A percentile compares a stretch with the other conserved stretches of the same genome.
These are phyloP conservation scores for Heritiera littoralis DNA, from an alignment of 345 rosid species.

Conservation along the genomic window DNA sequence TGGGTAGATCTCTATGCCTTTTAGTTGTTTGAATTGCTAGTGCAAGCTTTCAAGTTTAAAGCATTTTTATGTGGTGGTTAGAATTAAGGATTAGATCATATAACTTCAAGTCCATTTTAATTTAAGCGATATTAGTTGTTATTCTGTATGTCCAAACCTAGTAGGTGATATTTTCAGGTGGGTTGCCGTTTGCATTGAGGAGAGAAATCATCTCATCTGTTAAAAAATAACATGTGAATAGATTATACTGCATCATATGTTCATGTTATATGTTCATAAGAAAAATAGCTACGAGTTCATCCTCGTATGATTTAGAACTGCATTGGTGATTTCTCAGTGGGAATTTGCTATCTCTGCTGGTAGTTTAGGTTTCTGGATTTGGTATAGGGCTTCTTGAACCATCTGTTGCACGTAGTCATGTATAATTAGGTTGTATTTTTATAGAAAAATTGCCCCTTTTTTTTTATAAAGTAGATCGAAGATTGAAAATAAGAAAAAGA, in stretches of 20 bases:
- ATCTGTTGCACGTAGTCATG: neutral
- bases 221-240: neutral
- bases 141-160: neutral
- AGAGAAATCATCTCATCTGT: neutral
- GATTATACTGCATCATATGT: neutral
- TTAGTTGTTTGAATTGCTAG: neutral
- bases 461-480: too few species aligned
- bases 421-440: neutral
- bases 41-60: neutral
- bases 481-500: too few species aligned
- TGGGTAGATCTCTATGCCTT: neutral
- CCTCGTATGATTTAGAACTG: neutral
- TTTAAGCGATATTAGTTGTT: neutral
- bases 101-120: neutral
- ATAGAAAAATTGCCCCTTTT: neutral
- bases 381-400: neutral
- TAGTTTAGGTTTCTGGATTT: constrained; percentile 1
- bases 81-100: neutral
- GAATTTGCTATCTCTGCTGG: neutral
- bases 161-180: neutral
- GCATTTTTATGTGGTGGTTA: neutral
- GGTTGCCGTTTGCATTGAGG: neutral
- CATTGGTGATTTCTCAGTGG: neutral
- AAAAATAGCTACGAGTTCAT: neutral
- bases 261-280: neutral